Base-by-base conservation (phyloP, 306 rosid genomes). In the Echinosophora koreensis region DNA sequence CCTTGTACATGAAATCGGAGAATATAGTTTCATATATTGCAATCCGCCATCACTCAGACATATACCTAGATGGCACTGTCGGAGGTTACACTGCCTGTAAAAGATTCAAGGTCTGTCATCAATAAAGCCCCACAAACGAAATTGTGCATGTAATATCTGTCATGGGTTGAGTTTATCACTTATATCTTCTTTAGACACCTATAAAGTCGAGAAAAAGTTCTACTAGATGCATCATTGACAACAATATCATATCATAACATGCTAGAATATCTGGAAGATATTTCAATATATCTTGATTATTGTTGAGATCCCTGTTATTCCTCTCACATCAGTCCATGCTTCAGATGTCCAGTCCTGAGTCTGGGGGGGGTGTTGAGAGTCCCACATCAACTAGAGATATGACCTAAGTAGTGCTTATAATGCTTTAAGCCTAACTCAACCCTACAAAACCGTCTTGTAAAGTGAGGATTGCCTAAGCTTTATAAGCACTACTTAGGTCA, bases 41-140 rank as follows among this genome's bases (percentile, higher is more conserved):
- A 41, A 38, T 50, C 16, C 66, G 41, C 50, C 32, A 71, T 61
- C 59, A 79, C 39, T 28, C 59, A 30, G 61, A 67, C 66, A 56
- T 15, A 63, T n/a, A 78, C 35, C 54, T 69, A 69, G 56, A 59
- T 37, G 44, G 37, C 47, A 71, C 30, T 50, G 37, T 37, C 65
- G 17, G 44, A 59, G 44, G 49, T 77, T 60, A 35, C 39, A 71
- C 22, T 79, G 44, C 64, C 64, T 60, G 37, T 70, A 47, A 50
- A 4, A 67, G 17, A 34, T 34, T 77, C 61, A 44, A 67, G 16
- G 32, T 58, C 69, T 77, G 15, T 37, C 51, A 67, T 67, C 49
- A 44, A 57, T 42, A 42, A 77, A 42, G 46, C 77, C 82, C 64
- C n/a, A 50, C 16, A 60, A 35, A 62, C 37, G 64, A 78, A 57